These are phyloP conservation scores for Talaromyces atroroseus DNA, from an alignment of 2,329 filamentous ascomycete species.

Conservation along the genomic window DNA sequence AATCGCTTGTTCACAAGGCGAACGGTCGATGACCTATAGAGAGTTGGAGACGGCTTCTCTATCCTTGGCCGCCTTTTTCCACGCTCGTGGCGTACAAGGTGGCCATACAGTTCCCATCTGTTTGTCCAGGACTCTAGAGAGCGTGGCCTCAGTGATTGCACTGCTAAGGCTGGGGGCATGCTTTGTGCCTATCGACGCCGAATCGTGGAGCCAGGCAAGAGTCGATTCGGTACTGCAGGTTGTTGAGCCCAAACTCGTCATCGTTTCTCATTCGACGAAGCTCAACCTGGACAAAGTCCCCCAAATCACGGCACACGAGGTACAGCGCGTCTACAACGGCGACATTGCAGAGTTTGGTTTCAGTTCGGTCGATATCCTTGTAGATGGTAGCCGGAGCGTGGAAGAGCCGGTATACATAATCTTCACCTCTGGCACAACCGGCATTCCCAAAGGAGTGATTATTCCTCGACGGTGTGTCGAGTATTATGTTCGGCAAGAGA, in stretches of 20 bases:
- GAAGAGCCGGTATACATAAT: too few relatives aligned
- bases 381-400: too few relatives aligned
- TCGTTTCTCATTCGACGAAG: neutral
- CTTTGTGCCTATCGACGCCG: slow-evolving; percentile 2
- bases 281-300: neutral
- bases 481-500: neutral
- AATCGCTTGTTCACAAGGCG: too few relatives aligned
- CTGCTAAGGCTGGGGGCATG: neutral
- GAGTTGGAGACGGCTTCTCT: too few relatives aligned
- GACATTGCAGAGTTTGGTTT: neutral
- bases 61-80: too few relatives aligned
- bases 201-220: neutral
- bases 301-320: too few relatives aligned
- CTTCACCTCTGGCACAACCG: slow-evolving; percentile 18
- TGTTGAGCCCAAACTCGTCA: neutral
- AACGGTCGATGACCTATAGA: too few relatives aligned
- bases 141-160: neutral
- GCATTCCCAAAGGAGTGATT: slow-evolving; percentile 18
- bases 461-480: slow-evolving; percentile 8
- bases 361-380: neutral
- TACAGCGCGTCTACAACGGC: neutral
- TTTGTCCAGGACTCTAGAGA: neutral
- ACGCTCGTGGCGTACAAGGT: neutral
- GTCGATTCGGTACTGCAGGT: neutral
- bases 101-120: neutral